These are phyloP conservation scores for Boletus austroedulis DNA, from an alignment of 1,284 basidiomycete species.

Conservation along the genomic window DNA sequence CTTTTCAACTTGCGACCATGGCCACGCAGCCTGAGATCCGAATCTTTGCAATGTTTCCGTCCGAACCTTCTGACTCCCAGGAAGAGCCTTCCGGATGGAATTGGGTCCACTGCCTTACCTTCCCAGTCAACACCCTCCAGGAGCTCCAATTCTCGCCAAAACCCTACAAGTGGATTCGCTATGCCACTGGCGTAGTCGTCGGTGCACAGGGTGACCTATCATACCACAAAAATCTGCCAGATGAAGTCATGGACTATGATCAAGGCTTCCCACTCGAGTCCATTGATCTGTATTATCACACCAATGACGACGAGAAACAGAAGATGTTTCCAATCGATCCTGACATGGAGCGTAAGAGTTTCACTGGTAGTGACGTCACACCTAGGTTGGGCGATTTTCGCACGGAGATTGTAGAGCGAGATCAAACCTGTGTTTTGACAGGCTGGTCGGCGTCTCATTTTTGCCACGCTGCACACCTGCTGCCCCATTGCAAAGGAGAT, in stretches of 20 bases:
- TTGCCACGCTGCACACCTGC: slow-evolving; percentile 4
- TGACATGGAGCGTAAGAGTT: too few species aligned
- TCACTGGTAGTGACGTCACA: too few species aligned
- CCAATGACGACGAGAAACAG: neutral
- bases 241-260: neutral
- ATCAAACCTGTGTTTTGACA: neutral
- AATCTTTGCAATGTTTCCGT: too few species aligned
- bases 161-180: slow-evolving; percentile 6
- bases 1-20: too few species aligned
- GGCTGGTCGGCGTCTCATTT: neutral
- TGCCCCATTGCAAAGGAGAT: slow-evolving; percentile 4
- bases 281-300: slow-evolving; percentile 9
- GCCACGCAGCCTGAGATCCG: too few species aligned
- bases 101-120: too few species aligned
- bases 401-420: neutral
- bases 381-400: neutral
- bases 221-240: neutral
- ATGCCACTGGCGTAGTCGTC: slow-evolving; percentile 5
- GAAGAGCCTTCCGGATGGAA: too few species aligned
- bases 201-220: slow-evolving; percentile 5
- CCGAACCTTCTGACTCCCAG: too few species aligned
- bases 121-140: neutral
- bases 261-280: too few species aligned
- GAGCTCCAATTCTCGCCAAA: neutral
- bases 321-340: slow-evolving; percentile 4